A percentile compares a stretch with the other conserved stretches of the same genome.
Conservation (phyloP, 345 rosid genomes). For the Draba incana region DNA sequence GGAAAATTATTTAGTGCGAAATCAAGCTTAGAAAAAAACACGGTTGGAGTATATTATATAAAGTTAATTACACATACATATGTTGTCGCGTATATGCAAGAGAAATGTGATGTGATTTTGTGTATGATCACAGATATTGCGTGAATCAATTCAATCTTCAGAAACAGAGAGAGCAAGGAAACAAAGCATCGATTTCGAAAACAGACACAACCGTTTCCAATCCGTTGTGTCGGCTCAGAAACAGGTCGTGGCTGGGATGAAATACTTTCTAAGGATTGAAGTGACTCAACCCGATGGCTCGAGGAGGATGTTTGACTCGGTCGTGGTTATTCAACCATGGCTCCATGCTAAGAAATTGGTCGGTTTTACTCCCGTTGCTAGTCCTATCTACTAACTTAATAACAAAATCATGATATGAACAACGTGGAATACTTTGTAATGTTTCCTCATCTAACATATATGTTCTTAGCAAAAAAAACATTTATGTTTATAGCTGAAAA, state of each 20-base stretch:
- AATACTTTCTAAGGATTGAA: slow-evolving; percentile 65
- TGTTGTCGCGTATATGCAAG: neutral
- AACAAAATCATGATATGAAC: slow-evolving; percentile 1
- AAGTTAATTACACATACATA: neutral
- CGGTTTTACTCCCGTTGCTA: slow-evolving; percentile 50
- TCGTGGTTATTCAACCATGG: slow-evolving; percentile 72
- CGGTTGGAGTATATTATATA: no score
- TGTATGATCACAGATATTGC: slow-evolving; percentile 43
- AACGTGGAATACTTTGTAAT: neutral
- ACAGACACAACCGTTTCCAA: slow-evolving; percentile 20
- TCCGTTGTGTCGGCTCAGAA: slow-evolving; percentile 58
- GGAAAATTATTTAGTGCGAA: no score
- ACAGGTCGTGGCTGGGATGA: slow-evolving; percentile 79
- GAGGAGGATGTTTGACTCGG: slow-evolving; percentile 52
- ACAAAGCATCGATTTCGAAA: slow-evolving; percentile 27
- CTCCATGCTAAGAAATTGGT: slow-evolving; percentile 54
- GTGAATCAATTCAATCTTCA: slow-evolving; percentile 66
- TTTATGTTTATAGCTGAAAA: no score
- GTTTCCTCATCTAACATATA: no score
- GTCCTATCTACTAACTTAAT: slow-evolving; percentile 29
- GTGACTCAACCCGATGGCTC: slow-evolving; percentile 42
- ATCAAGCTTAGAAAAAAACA: no score
- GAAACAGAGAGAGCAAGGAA: slow-evolving; percentile 29
- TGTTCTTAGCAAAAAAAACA: no score
- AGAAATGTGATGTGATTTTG: slow-evolving; percentile 14